phyloP scores from a whole-genome alignment of 108 stramenopile genomes.

The Seminavis robusta region DNA sequence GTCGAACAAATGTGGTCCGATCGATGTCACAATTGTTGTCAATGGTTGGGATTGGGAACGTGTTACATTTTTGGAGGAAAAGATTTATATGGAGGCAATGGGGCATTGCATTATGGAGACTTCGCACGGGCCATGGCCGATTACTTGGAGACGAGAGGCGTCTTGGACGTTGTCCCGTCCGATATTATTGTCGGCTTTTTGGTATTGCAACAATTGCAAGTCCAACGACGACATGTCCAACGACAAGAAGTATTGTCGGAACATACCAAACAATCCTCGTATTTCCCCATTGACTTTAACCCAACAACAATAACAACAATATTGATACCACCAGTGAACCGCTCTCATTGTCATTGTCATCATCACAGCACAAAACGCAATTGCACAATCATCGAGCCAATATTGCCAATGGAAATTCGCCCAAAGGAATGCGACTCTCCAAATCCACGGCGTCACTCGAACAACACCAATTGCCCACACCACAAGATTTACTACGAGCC shows the following conservation, averaged over 20 bases:
- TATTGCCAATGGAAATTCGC: too few relatives aligned
- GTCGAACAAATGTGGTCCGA: constrained; percentile 62
- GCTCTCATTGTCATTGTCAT: too few relatives aligned
- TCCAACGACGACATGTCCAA: constrained; percentile 48
- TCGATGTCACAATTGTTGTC: constrained; percentile 60
- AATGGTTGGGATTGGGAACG: constrained; percentile 54
- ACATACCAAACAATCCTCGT: too few relatives aligned
- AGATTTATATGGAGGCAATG: constrained; percentile 33
- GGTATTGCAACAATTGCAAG: constrained; percentile 72
- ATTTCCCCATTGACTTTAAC: too few relatives aligned
- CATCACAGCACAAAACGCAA: too few relatives aligned
- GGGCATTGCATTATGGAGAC: constrained; percentile 38
- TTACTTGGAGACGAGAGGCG: constrained; percentile 74
- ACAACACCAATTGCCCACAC: too few relatives aligned
- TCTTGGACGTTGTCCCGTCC: constrained; percentile 75
- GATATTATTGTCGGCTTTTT: constrained; percentile 77
- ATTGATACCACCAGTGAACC: too few relatives aligned
- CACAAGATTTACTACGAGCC: too few relatives aligned
- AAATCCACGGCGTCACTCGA: too few relatives aligned
- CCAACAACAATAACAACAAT: too few relatives aligned
- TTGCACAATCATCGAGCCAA: too few relatives aligned
- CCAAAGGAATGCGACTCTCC: too few relatives aligned
- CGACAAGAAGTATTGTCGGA: constrained; percentile 26
- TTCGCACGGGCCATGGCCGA: constrained; percentile 77
- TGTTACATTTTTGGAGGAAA: constrained; percentile 86